phyloP scores from a whole-genome alignment of 768 basidiomycete species.

The Kwoniella europaea region DNA sequence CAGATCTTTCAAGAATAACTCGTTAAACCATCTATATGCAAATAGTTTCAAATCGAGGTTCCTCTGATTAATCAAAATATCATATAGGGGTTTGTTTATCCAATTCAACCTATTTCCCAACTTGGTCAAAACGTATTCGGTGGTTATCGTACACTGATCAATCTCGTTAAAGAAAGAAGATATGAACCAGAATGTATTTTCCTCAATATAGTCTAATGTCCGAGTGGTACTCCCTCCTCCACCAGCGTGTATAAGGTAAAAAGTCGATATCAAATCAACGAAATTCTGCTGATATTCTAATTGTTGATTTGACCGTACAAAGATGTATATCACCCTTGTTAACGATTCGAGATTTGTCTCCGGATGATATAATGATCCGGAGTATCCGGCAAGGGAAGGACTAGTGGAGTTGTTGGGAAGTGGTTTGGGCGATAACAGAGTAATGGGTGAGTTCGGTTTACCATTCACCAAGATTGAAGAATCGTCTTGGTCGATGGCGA shows the following conservation, averaged over 20 bases:
- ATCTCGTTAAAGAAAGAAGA: conserved; percentile 44
- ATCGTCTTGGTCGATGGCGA: neutral
- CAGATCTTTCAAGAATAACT: conserved; percentile 39
- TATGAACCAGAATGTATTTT: conserved; percentile 50
- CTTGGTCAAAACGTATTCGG: conserved; percentile 6
- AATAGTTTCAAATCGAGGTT: conserved; percentile 46
- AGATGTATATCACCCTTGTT: conserved; percentile 34
- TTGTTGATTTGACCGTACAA: conserved; percentile 28
- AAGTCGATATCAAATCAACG: conserved; percentile 28
- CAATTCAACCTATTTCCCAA: conserved; percentile 36
- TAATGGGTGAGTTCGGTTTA: conserved; percentile 33
- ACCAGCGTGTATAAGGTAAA: conserved; percentile 37
- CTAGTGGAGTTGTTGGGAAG: conserved; percentile 16
- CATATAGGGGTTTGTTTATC: conserved; percentile 39
- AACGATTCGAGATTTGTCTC: conserved; percentile 40
- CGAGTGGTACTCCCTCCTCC: conserved; percentile 17
- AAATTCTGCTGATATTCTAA: conserved; percentile 24
- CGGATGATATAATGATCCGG: conserved; percentile 21
- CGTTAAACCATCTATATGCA: conserved; percentile 48
- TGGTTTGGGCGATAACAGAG: conserved; percentile 37
- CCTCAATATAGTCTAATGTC: conserved; percentile 31
- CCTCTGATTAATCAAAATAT: conserved; percentile 24
- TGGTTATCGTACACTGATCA: conserved; percentile 27
- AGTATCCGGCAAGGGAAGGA: conserved; percentile 3
- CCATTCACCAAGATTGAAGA: neutral